Base-by-base conservation (phyloP, 768 basidiomycete species). In the Chalciporus piperatus region DNA sequence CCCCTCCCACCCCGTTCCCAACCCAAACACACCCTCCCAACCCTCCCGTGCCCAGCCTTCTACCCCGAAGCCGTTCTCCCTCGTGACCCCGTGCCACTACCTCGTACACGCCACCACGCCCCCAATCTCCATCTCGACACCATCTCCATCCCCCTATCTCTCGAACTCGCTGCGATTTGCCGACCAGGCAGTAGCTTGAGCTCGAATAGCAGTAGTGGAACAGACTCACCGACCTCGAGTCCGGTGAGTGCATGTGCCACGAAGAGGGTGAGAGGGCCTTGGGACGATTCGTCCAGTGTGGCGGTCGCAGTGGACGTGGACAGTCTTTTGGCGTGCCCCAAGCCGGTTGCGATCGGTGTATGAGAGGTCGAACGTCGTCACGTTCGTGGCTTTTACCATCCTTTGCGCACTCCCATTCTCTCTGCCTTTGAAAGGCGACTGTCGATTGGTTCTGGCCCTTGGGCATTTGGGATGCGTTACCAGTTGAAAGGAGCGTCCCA, bases 21-120 rank as follows among this genome's bases (percentile, higher is more conserved):
- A 41, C 79, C 85, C 19, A 86, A 79, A 62, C 84, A 89, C 68
- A 77, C 72, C 13, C 73, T 89, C 57, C 89, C 89, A 12, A 78
- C 81, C n/a, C 20, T 84, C 23, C 88, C 88, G 11, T 72, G 72
- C 35, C 85, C 85, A 0, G 71, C 72, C 23, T 77, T 80, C 50
- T 64, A 73, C 28, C 69, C 71, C 42, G 63, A 70, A 20, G 61
- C 64, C 23, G 50, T 47, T 4, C 54, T 71, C 23, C 54, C 57
- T 22, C 63, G 60, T 16, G 57, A 55, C 0, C 62, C 65, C 1
- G 28, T 57, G 0, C 60, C 63, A 0, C 57, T 58, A 2, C 57
- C 51, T 44, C 65, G 60, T 41, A 55, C 43, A 20, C 56, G 46
- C 20, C 58, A 45, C 54, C n/a, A 32, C 17, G 5, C 27, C 56